Base-by-base conservation (phyloP, 1,139 yeast species). In the Kodamaea derodonti region DNA sequence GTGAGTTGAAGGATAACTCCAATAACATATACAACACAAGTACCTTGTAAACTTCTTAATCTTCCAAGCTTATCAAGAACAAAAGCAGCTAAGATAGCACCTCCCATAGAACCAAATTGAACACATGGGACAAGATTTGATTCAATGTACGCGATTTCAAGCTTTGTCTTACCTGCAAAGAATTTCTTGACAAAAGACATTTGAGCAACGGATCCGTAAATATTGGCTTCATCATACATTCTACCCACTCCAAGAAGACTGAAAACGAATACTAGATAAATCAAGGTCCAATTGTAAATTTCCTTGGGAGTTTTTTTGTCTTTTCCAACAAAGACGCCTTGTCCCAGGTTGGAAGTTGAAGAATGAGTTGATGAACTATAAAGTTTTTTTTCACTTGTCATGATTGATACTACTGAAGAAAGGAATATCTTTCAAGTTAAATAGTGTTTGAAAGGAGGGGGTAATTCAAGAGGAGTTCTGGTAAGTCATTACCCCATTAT, bases 111-210 rank as follows among this genome's bases (percentile, higher is more conserved):
- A 3, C 84, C 84, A 30, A 78, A 53, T 48, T 75, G 80, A 4
- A 78, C 84, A 82, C 78, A 78, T 5, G 82, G 62, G 3, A 77
- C 71, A 44, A 78, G 75, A 47, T 75, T 77, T 5, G 80, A 74
- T 43, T 69, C 70, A 43, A 69, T 51, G 40, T 72, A 60, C 7
- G 80, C 80, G 13, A 69, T 33, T 16, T 62, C 49, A 29, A 52
- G 40, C 2, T 41, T 57, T 2, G 66, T 35, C 44, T 67, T 70
- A 24, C 49, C 45, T 7, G 58, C 51, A 43, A 73, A 78, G 16
- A 76, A 75, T 37, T 56, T 56, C 4, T 49, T 36, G 27, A 50
- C 54, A 51, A 77, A 78, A 2, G 75, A 60, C 3, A 43, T 44
- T 41, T 69, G 78, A 9, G 69, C 64, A 26, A 67, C 58, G 7